Percentiles rank a stretch among this genome's conserved stretches.
These are phyloP conservation scores for Achlya hypogyna DNA, from an alignment of 352 stramenopile species.

Conservation along the genomic window DNA sequence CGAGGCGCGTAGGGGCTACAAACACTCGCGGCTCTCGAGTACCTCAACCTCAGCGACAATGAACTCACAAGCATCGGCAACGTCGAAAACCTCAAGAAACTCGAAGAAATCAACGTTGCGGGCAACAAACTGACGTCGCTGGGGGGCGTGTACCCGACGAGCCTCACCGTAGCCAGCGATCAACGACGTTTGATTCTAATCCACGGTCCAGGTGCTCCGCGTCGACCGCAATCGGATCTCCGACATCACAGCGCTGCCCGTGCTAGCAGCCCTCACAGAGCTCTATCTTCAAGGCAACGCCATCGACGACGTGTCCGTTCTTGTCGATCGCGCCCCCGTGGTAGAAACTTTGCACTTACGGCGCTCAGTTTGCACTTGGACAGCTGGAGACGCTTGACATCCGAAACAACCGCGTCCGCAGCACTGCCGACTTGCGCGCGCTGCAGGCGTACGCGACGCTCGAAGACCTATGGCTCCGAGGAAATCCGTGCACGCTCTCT, in stretches of 20 bases:
- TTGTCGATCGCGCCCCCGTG: constrained; percentile 22
- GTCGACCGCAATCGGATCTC: constrained; percentile 28
- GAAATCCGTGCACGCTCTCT: constrained; percentile 56
- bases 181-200: neutral
- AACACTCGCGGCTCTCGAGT: constrained; percentile 40
- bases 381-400: constrained; percentile 66
- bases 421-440: constrained; percentile 20
- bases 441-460: constrained; percentile 27
- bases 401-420: constrained; percentile 43
- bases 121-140: constrained; percentile 48
- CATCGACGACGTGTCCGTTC: constrained; percentile 27
- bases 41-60: constrained; percentile 58
- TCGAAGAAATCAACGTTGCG: constrained; percentile 61
- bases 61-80: constrained; percentile 43
- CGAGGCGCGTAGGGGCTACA: constrained; percentile 34
- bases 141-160: constrained; percentile 40
- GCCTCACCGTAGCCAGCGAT: constrained; percentile 29
- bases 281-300: constrained; percentile 56
- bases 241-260: constrained; percentile 5
- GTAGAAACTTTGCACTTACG: neutral
- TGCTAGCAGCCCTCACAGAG: constrained; percentile 36
- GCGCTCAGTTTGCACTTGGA: constrained; percentile 23
- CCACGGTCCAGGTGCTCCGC: constrained; percentile 29
- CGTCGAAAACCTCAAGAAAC: constrained; percentile 49
- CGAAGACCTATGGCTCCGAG: constrained; percentile 56